These are phyloP conservation scores for Amphicarpaea edgeworthii DNA, from an alignment of 306 rosid genomes.

Conservation along the genomic window DNA sequence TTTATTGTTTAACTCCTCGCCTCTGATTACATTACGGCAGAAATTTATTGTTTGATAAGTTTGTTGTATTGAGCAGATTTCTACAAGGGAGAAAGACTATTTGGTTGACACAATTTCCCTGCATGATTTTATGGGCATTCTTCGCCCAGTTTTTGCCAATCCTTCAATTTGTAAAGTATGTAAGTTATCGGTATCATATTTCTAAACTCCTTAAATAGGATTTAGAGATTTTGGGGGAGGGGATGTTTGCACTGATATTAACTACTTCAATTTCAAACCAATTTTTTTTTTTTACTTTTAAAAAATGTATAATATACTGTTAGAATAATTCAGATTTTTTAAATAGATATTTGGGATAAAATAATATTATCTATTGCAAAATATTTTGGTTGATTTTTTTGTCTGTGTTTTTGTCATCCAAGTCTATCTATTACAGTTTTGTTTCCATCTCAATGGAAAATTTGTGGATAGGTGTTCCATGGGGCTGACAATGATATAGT, in stretches of 20 bases:
- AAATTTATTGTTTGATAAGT: conserved; percentile 31
- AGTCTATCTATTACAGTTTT: conserved; percentile 10
- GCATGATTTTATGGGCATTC: conserved; percentile 77
- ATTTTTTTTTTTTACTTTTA: not conserved
- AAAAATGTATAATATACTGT: not conserved
- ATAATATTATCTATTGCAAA: conserved; percentile 3
- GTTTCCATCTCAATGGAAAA: conserved; percentile 22
- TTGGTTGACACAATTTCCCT: conserved; percentile 87
- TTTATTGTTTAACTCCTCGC: not conserved
- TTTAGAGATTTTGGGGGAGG: not conserved
- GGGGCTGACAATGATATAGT: conserved; percentile 93
- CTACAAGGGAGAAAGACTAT: conserved; percentile 80
- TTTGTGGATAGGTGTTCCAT: conserved; percentile 84
- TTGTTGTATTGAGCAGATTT: conserved; percentile 61
- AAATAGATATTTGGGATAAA: conserved; percentile 9
- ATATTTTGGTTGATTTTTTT: conserved; percentile 10
- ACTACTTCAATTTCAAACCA: not conserved
- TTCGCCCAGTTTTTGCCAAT: conserved; percentile 75
- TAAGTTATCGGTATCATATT: conserved; percentile 41
- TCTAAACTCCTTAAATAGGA: conserved; percentile 10
- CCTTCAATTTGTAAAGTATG: conserved; percentile 84
- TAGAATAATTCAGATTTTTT: conserved; percentile 5
- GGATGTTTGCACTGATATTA: not conserved
- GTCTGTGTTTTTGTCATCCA: conserved; percentile 17
- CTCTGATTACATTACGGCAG: not conserved